These are phyloP conservation scores for Thelephora ganbajun DNA, from an alignment of 768 basidiomycete species.

Conservation along the genomic window DNA sequence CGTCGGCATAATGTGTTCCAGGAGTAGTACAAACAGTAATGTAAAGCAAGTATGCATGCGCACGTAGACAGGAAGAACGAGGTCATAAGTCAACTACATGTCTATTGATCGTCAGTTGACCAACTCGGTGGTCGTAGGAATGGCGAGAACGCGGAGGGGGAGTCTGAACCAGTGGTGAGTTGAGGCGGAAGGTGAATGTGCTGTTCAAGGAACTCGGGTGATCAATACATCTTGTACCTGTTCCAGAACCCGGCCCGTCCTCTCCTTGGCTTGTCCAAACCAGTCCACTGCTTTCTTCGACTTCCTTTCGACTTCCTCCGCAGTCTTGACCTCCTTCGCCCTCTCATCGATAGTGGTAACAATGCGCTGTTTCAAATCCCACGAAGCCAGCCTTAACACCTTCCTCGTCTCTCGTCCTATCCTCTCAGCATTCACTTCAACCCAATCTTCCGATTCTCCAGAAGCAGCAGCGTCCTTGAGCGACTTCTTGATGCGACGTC, in stretches of 20 bases:
- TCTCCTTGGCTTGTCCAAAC: constrained; percentile 44
- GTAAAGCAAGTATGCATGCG: too few relatives aligned
- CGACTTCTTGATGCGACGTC: constrained; percentile 62
- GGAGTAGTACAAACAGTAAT: too few relatives aligned
- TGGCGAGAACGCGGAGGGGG: too few relatives aligned
- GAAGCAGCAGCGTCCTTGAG: constrained; percentile 37
- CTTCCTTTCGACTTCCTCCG: constrained; percentile 63
- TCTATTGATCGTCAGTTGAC: too few relatives aligned
- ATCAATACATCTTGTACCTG: background rate
- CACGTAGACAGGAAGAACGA: too few relatives aligned
- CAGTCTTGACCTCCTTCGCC: constrained; percentile 57
- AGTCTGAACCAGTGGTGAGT: too few relatives aligned
- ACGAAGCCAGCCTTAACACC: constrained; percentile 79
- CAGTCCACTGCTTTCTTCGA: constrained; percentile 58
- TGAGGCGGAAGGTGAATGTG: too few relatives aligned
- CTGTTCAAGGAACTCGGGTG: too few relatives aligned
- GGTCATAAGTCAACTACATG: too few relatives aligned
- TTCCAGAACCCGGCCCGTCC: constrained; percentile 27
- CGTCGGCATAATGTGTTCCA: too few relatives aligned
- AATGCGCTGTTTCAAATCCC: constrained; percentile 82
- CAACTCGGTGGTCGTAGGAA: too few relatives aligned
- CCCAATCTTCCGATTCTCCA: constrained; percentile 38
- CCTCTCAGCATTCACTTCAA: constrained; percentile 53
- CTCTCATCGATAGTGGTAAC: constrained; percentile 67
- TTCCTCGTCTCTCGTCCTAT: constrained; percentile 82